Evolutionary conservation across 768 basidiomycete species (phyloP).

Genomic region (Rhizopogon vulgaris): DNA sequence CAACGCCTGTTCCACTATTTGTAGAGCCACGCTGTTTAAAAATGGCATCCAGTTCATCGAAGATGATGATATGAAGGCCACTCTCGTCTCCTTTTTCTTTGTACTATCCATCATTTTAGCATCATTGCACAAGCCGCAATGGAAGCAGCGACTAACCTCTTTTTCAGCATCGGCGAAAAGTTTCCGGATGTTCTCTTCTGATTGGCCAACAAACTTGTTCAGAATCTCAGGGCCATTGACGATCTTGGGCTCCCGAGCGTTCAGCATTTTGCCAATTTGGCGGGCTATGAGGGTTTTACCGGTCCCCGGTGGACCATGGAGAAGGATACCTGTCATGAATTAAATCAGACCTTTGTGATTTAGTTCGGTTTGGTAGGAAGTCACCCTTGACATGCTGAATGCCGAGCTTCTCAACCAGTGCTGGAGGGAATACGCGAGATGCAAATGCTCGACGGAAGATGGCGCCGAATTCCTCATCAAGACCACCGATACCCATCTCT

Average conservation of each 20-base stretch:
- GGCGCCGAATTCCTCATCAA: conserved; percentile 90
- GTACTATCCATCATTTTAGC: conserved; percentile 48
- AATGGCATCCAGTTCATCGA: conserved; percentile 97
- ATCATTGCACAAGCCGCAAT: background rate
- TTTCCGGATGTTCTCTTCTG: conserved; percentile 97
- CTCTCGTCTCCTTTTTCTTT: conserved; percentile 97
- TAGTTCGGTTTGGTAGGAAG: conserved; percentile 5
- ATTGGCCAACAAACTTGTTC: conserved; percentile 95
- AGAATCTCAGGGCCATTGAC: conserved; percentile 98
- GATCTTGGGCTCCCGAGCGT: conserved; percentile 94
- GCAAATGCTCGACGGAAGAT: conserved; percentile 99
- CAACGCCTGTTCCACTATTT: conserved; percentile 89
- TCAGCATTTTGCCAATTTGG: conserved; percentile 99
- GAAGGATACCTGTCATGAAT: conserved; percentile 64
- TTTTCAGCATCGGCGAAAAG: conserved; percentile 98
- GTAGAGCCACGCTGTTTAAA: conserved; percentile 98
- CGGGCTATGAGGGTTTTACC: conserved; percentile 97
- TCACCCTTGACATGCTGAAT: conserved; percentile 97
- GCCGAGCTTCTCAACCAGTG: conserved; percentile 92
- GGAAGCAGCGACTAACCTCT: conserved; percentile 50
- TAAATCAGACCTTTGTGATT: background rate
- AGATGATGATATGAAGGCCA: conserved; percentile 97
- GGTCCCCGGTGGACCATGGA: conserved; percentile 95
- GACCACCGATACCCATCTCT: conserved; percentile 99
- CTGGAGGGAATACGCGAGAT: conserved; percentile 96